Percentiles rank a stretch among this genome's conserved stretches.
Conservation (phyloP, 2,329 filamentous ascomycete genomes). For the Aspergillus sp. region DNA sequence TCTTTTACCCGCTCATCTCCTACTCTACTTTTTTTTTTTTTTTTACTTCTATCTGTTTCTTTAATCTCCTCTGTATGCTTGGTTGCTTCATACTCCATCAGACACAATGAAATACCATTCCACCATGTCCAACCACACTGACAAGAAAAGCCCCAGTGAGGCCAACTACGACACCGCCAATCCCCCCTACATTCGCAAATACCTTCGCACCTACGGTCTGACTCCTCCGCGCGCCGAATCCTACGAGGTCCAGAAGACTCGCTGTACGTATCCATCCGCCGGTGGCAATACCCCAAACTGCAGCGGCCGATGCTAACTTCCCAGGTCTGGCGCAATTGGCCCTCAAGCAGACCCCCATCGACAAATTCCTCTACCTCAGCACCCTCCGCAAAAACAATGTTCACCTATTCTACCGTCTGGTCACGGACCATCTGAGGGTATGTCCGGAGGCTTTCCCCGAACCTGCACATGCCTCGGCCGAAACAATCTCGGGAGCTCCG, state of each 20-base stretch:
- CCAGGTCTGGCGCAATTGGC: constrained; percentile 47
- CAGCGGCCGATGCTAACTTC: background rate
- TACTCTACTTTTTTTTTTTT: background rate
- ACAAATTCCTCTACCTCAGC: constrained; percentile 52
- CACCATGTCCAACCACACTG: constrained; percentile 3
- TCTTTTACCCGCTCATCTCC: background rate
- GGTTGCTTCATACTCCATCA: too few species aligned
- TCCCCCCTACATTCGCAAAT: constrained; percentile 50
- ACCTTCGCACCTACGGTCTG: constrained; percentile 51
- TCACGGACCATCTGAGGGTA: constrained; percentile 48
- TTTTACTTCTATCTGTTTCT: background rate
- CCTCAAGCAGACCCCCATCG: constrained; percentile 47
- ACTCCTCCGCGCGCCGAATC: constrained; percentile 50
- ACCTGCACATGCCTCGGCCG: background rate
- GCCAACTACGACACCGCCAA: constrained; percentile 51
- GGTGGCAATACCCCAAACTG: background rate
- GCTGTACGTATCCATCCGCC: constrained; percentile 34
- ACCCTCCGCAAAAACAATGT: constrained; percentile 52
- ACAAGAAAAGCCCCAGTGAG: constrained; percentile 28
- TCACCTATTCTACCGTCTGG: constrained; percentile 52
- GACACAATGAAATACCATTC: too few species aligned
- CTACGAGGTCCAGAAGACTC: constrained; percentile 50
- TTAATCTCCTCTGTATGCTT: background rate
- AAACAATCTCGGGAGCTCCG: background rate
- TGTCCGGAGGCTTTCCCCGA: constrained; percentile 11